Evolutionary conservation across 2,329 filamentous ascomycete species (phyloP).

Genomic region (Cladosporium cucumerinum): DNA sequence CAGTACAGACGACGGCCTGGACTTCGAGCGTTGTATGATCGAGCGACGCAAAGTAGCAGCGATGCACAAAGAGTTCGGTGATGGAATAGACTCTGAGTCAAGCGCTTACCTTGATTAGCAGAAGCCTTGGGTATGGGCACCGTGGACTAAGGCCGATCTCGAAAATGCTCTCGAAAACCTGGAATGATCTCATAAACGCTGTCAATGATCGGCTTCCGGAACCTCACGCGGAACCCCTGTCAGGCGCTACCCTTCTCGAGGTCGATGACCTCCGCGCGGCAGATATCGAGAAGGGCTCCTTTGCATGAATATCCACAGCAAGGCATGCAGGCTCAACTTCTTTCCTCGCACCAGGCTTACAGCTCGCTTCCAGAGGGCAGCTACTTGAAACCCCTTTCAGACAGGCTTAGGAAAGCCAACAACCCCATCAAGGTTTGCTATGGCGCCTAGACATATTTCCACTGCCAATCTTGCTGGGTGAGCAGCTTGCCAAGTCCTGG

Average conservation of each 20-base stretch:
- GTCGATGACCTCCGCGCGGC: background rate
- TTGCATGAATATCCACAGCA: background rate
- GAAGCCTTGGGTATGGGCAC: background rate
- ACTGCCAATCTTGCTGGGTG: background rate
- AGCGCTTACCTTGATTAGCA: background rate
- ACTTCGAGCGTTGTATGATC: slow-evolving; percentile 1
- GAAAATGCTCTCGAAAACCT: background rate
- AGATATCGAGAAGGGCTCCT: background rate
- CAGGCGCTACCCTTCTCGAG: background rate
- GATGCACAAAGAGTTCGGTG: background rate
- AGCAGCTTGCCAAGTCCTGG: background rate
- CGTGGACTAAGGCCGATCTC: background rate
- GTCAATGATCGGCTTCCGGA: background rate
- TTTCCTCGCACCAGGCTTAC: background rate
- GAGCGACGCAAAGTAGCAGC: slow-evolving; percentile 2
- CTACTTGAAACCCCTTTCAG: background rate
- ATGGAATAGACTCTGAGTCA: background rate
- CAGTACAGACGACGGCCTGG: background rate
- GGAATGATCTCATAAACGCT: background rate
- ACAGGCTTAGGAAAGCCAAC: background rate
- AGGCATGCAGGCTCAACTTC: background rate
- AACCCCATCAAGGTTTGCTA: background rate
- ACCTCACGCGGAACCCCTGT: background rate
- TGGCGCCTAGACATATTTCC: background rate
- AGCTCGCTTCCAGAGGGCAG: background rate